Evolutionary conservation across 1,284 basidiomycete species (phyloP), one percentile per base, ranked within the genome.

Genomic region (Irpex sp.): DNA sequence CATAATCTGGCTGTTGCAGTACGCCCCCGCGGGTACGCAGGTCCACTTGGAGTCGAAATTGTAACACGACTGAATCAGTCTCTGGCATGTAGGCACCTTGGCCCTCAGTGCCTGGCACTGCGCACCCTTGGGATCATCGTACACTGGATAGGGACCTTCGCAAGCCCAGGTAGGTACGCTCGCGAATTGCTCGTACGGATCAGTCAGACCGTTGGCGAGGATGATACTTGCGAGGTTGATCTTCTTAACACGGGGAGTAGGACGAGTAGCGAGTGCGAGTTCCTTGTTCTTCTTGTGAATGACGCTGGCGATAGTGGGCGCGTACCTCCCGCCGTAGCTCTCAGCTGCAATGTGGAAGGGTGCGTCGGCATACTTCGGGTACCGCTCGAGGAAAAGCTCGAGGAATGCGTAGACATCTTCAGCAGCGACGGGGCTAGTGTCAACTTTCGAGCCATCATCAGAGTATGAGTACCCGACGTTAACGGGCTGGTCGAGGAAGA

Each of bases 321-420:
- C 88, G 68, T 93, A 94, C 0, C 84, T 90, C 6, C 95, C 95
- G 50, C 93, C 90, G 67, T 91, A 91, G 67, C 87, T 89, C 74
- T 92, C 89, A 0, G 87, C 89, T 21, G 88, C 88, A 61, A 92
- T 73, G 70, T 92, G 90, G 79, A 92, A 89, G 0, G 85, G 83
- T 9, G 79, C 77, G 55, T 79, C 78, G 4, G 88, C 81, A 72
- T 94, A 94, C 69, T 93, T 70, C 1, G 85, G 82, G 79, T 83
- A 88, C 61, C 88, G 80, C 65, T 81, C 78, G 64, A 95, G 79
- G 84, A 97, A 97, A 51, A 97, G 84, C 70, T 94, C 81, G 58
- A 97, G 81, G 85, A 97, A 97, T 1, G 92, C 92, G 69, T 94
- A 94, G 21, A 97, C 93, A 68, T 97, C 95, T 72, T 86, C 81